Evolutionary conservation across 768 basidiomycete species (phyloP), one percentile per base, ranked within the genome.

Genomic region (Kwoniella sp.): DNA sequence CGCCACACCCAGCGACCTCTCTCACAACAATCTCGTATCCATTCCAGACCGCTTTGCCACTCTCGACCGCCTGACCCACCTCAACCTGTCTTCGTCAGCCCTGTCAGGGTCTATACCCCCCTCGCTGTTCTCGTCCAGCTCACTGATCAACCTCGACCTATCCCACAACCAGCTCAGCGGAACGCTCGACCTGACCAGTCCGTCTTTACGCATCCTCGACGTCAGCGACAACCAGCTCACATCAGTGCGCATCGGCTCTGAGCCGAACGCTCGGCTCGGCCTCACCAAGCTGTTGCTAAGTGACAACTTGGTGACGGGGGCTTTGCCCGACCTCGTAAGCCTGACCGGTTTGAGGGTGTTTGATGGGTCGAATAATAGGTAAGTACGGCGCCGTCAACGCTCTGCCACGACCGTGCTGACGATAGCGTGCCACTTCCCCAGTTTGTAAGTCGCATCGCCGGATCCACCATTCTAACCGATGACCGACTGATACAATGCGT

Each of bases 1-100:
- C n/a, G n/a, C n/a, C n/a, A n/a, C n/a, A n/a, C 11, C 2, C 50
- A 63, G 62, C 19, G 58, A 63, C 32, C 22, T 63, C 23, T 63
- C 62, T 22, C n/a, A 43, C 15, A 63, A 60, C 27, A 25, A 29
- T 4, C 36, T 63, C 44, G 26, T 29, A 2, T 33, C 44, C 19
- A n/a, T 59, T 4, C 57, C 57, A 22, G 52, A 59, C 32, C 50
- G 23, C 10, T 63, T 59, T 38, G 26, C 19, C n/a, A 14, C 28
- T 9, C 39, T 63, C 11, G 37, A 46, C 20, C 25, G 27, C 8
- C 43, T 63, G 8, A 43, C 50, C 11, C 48, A 56, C 23, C 33
- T 63, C 27, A 57, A 54, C 12, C 36, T 55, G 26, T 33, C 58
- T 11, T 43, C 43, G 19, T 48, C 43, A 4, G 9, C 12, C 9